Evolutionary conservation across 169 alveolate species (phyloP), one percentile per base, ranked within the genome.

Genomic region (Cardiosporidium cionae): DNA sequence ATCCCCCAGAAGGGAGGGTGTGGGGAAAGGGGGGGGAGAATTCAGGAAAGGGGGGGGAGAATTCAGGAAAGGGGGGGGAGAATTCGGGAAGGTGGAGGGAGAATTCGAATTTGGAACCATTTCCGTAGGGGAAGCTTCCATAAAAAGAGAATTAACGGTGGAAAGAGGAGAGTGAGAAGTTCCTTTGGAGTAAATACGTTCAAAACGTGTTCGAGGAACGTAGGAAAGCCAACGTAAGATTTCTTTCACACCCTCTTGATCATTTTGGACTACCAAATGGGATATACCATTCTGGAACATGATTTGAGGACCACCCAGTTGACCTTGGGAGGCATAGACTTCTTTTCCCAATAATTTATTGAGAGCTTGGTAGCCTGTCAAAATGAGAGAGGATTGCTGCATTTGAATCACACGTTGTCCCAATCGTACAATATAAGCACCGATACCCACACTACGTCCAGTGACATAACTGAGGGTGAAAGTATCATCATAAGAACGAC

Each of bases 231-330:
- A 89, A 34, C 83, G 76, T 52, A 84, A 65, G 5, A 88, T 86
- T 52, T 82, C 90, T 63, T 81, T 86, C 9, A 86, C 82, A 6
- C 93, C 95, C 53, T 86, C 93, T 37, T 82, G 86, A 71, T 90
- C 95, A 52, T 72, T 68, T 33, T 74, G 76, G 33, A 89, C 95
- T 64, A 86, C 87, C 27, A 85, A 68, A 69, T 91, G 95, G 5
- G 95, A 84, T 31, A 91, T 87, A 9, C 95, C 95, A 73, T 91
- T 91, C n/a, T 86, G 86, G 58, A 75, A 82, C 95, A 91, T 91
- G 67, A 91, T 84, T 58, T 82, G 90, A 16, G 91, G 91, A 53
- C 95, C 95, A 7, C 95, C 95, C 31, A 91, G 81, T 79, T 91
- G 93, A 58, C 89, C 94, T 79, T 91, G 90, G 35, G 92, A 84